Conservation (phyloP, 441 rosid species). For the Brassica balearica region DNA sequence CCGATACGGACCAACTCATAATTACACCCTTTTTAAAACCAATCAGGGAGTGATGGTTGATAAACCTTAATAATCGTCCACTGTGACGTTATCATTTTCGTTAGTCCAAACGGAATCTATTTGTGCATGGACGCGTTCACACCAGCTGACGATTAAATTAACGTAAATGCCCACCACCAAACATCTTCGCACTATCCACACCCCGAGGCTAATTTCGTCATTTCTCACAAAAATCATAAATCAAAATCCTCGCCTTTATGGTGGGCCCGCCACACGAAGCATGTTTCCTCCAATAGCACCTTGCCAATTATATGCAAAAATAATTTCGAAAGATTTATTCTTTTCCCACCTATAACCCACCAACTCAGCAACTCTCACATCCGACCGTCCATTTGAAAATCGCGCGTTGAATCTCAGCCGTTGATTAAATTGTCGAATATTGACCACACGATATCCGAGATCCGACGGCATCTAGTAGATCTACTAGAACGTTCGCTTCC, state of each 20-base stretch:
- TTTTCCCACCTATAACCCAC: constrained; percentile 24
- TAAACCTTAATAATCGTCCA: neutral
- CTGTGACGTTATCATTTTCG: constrained; percentile 10
- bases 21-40: constrained; percentile 7
- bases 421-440: neutral
- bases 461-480: constrained; percentile 49
- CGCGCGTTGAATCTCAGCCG: constrained; percentile 38
- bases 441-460: constrained; percentile 51
- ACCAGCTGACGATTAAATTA: constrained; percentile 18
- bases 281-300: constrained; percentile 37
- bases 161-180: constrained; percentile 34
- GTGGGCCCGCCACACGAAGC: constrained; percentile 45
- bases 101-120: constrained; percentile 31
- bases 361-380: constrained; percentile 19
- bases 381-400: constrained; percentile 40
- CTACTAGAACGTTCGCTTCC: constrained; percentile 58
- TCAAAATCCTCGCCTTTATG: constrained; percentile 30
- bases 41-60: constrained; percentile 9
- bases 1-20: neutral
- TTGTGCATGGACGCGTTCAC: constrained; percentile 42
- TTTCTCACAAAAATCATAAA: neutral
- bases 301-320: constrained; percentile 15
- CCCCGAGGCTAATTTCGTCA: neutral
- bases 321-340: constrained; percentile 18
- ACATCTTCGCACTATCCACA: neutral